Conservation (phyloP, 2,329 filamentous ascomycete species). For the Colletotrichum sp. region DNA sequence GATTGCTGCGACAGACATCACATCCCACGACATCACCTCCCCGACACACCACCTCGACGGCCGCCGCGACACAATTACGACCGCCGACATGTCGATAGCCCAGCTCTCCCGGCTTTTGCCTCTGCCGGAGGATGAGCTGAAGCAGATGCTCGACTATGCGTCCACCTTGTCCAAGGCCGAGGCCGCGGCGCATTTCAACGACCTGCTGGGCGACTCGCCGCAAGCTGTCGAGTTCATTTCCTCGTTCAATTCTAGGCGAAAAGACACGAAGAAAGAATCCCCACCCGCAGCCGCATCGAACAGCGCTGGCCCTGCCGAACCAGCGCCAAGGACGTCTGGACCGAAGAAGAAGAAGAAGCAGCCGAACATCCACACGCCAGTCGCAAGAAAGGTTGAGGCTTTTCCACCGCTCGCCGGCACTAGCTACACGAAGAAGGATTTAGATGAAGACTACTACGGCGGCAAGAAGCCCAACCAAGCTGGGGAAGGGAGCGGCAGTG, state of each 20-base stretch:
- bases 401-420: conserved; percentile 67
- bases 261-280: conserved; percentile 39
- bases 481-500: conserved; percentile 36
- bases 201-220: conserved; percentile 86
- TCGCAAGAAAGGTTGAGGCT: conserved; percentile 67
- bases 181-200: conserved; percentile 84
- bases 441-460: conserved; percentile 79
- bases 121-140: conserved; percentile 82
- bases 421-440: conserved; percentile 76
- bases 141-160: conserved; percentile 85
- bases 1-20: not conserved
- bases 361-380: conserved; percentile 65
- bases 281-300: conserved; percentile 15
- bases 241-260: conserved; percentile 75
- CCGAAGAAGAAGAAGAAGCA: conserved; percentile 62
- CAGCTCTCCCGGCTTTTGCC: conserved; percentile 83
- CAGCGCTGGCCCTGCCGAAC: conserved; percentile 31
- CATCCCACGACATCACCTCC: not conserved
- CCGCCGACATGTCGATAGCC: conserved; percentile 55
- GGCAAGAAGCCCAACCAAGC: conserved; percentile 50
- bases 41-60: not conserved
- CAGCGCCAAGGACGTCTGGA: conserved; percentile 52
- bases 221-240: conserved; percentile 79
- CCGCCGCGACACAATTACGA: not conserved
- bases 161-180: conserved; percentile 76